phyloP scores from a whole-genome alignment of 2,329 filamentous ascomycete genomes.

The Scedosporium apiospermum region DNA sequence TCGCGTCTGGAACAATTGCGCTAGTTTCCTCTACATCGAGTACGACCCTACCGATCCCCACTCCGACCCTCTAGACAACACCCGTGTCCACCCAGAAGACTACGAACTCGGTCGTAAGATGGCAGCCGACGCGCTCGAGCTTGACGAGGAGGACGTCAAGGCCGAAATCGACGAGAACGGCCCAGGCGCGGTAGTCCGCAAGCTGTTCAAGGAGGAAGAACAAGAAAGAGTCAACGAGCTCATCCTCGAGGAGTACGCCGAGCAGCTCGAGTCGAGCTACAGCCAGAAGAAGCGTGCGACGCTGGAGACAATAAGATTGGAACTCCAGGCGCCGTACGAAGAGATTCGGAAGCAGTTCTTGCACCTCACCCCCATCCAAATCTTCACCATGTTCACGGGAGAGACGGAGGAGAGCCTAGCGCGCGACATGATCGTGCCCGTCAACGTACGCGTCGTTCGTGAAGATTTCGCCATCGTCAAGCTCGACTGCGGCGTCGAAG shows the following conservation, averaged over 20 bases:
- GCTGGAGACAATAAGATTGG: conserved; percentile 88
- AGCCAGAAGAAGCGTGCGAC: conserved; percentile 93
- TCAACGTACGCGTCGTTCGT: conserved; percentile 79
- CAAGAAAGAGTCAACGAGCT: conserved; percentile 94
- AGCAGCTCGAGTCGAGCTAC: conserved; percentile 87
- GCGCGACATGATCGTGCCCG: conserved; percentile 86
- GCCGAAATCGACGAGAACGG: conserved; percentile 87
- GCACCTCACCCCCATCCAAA: conserved; percentile 60
- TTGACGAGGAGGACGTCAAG: conserved; percentile 97
- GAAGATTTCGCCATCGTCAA: conserved; percentile 89
- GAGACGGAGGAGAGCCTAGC: conserved; percentile 77
- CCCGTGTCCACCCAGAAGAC: conserved; percentile 94
- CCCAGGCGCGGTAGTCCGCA: conserved; percentile 80
- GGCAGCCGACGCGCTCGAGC: conserved; percentile 89
- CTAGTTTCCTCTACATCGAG: conserved; percentile 85
- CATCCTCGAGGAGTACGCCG: conserved; percentile 91
- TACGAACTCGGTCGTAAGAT: conserved; percentile 98
- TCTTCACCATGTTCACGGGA: conserved; percentile 95
- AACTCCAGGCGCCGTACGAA: conserved; percentile 87
- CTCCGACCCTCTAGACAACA: conserved; percentile 91
- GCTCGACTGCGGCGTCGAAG: conserved; percentile 90
- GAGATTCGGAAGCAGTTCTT: conserved; percentile 79
- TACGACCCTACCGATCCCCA: conserved; percentile 75
- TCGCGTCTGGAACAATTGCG: conserved; percentile 92
- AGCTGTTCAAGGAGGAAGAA: conserved; percentile 88